Evolutionary conservation across 306 rosid species (phyloP), one percentile per base, ranked within the genome.

Genomic region (Medicago arabica): DNA sequence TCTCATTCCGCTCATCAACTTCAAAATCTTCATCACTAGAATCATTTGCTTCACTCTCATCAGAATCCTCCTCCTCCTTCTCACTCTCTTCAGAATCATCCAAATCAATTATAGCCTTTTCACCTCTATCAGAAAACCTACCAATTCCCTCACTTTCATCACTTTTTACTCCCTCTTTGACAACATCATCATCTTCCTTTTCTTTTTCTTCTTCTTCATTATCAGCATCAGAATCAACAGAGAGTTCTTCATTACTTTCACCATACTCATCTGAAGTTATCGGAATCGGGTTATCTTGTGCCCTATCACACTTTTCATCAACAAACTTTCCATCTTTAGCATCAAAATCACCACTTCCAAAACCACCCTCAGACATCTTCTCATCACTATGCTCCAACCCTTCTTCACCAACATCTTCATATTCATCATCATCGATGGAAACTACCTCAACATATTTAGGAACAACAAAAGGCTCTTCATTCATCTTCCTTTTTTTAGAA

Each of bases 11-110:
- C 71, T 41, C 53, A 2, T 41, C 51, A 40, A 2, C 57, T 13
- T 11, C 11, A 67, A 7, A 67, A 44, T 67, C 72, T 6, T 43
- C 55, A 67, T 67, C 72, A 43, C 19, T 12, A 3, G 72, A 25
- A 40, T 23, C 71, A 17, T 6, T n/a, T n/a, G 15, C 67, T 1
- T 63, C 69, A 63, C 69, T 38, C 0, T 21, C 17, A 10, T 41
- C 18, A 8, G n/a, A 44, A 15, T 50, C 57, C 7, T 15, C 57
- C n/a, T 16, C 18, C 9, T 50, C 55, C n/a, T 50, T 19, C n/a
- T 15, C 3, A 15, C 2, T 4, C n/a, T 50, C 57, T n/a, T 46
- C 51, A 46, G 51, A 46, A 46, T 46, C 50, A 44, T 41, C 46
- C 4, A 40, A 1, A 9, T 40, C 47, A 41, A 44, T 1, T 23